Evolutionary conservation across 345 rosid species (phyloP), one percentile per base, ranked within the genome.

Genomic region (Eutrema heterophyllum): DNA sequence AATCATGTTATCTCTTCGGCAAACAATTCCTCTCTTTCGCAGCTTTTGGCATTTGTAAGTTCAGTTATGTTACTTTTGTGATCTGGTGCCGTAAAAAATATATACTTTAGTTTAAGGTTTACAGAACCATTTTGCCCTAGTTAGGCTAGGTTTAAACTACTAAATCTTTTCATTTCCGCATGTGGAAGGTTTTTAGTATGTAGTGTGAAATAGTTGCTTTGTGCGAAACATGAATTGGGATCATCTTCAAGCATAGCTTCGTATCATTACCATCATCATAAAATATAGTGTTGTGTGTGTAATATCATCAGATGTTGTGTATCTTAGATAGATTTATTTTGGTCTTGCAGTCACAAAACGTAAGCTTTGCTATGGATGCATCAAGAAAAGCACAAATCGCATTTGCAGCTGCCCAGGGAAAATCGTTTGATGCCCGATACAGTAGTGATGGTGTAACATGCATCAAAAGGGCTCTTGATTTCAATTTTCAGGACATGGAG

Each of bases 351-450:
- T 44, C 87, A 1, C 90, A 86, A 70, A 83, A 89, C 57, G 86
- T 89, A 71, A 84, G 76, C 83, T 80, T 38, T 83, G 99, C 98
- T 16, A 87, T 95, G 96, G 97, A 92, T 78, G 99, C 99, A 64
- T 85, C 99, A 36, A 87, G 88, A 80, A 95, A 89, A 82, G 87
- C 97, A n/a, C 84, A 74, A 70, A 73, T 45, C 30, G 87, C 97
- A 49, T 88, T 87, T 79, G 83, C 79, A 46, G 87, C 86, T 71
- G 92, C 94, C 8, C 84, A 80, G 70, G 73, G 64, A 36, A 80
- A 76, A 68, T 71, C 78, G 36, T 82, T 66, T 65, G 94, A 86
- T 58, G 33, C 53, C 8, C 85, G 78, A 39, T 33, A 65, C 41
- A 71, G 72, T 64, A 79, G 70, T 79, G 92, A 90, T 61, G 84